Conservation (phyloP, 2,329 filamentous ascomycete genomes). For the Anthostomella pinea region DNA sequence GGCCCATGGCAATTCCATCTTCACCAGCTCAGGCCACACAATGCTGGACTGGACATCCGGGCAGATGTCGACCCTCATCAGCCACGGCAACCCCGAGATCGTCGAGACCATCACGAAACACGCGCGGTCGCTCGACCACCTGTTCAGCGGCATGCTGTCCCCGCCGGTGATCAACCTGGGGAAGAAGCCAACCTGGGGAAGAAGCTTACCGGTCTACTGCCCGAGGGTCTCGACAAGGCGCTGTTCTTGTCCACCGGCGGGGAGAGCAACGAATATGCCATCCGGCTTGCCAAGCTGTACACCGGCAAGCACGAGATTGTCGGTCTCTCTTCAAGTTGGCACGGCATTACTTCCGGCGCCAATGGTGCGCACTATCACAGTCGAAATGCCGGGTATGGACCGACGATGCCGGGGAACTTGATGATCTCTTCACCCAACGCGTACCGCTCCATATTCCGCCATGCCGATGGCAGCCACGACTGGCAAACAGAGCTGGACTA, state of each 20-base stretch:
- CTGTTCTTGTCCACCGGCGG: constrained; percentile 58
- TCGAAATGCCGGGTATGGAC: constrained; percentile 48
- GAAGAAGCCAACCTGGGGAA: constrained; percentile 48
- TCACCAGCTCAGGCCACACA: constrained; percentile 41
- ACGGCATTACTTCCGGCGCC: constrained; percentile 58
- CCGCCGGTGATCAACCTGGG: constrained; percentile 55
- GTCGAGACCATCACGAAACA: constrained; percentile 49
- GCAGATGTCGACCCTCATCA: constrained; percentile 58
- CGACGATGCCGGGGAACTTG: constrained; percentile 53
- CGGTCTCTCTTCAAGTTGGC: constrained; percentile 56
- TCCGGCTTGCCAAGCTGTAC: constrained; percentile 61
- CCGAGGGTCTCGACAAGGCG: constrained; percentile 48
- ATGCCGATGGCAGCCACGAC: constrained; percentile 58
- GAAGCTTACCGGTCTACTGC: constrained; percentile 47
- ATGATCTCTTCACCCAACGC: constrained; percentile 58
- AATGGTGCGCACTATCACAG: constrained; percentile 54
- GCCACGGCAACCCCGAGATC: constrained; percentile 57
- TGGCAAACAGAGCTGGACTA: constrained; percentile 64
- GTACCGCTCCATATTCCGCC: constrained; percentile 60
- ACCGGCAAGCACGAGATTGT: constrained; percentile 66
- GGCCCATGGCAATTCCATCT: constrained; percentile 43
- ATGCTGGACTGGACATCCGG: constrained; percentile 60
- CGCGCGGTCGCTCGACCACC: constrained; percentile 52
- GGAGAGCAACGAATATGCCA: constrained; percentile 60
- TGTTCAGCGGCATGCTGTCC: constrained; percentile 58